Base-by-base conservation (phyloP, 768 basidiomycete genomes). In the Kwoniella newhampshirensis region DNA sequence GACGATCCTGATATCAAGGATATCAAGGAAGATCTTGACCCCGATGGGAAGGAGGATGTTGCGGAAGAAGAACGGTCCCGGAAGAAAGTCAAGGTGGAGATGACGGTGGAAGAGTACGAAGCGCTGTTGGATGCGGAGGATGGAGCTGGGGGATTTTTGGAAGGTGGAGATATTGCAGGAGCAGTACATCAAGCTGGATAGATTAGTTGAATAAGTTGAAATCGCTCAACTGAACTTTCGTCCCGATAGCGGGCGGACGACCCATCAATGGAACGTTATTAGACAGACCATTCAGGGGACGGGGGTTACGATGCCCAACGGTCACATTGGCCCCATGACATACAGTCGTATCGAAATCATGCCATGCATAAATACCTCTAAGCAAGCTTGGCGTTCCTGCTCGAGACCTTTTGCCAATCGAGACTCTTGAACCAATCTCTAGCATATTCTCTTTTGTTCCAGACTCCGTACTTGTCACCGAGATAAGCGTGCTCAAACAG, bases 401-500 rank as follows among this genome's bases (percentile, higher is more conserved):
- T 46, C 11, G 35, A 42, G 8, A 75, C 54, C 45, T 62, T 68
- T 9, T 51, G 52, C 75, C 75, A 76, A 45, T 74, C 68, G 32
- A 76, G 36, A 30, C 25, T 57, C 52, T 58, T 67, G 54, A 63
- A 72, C 75, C 75, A 76, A 62, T 76, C 69, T 49, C 52, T 56
- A 9, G 67, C 75, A 57, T 74, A 76, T 54, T 63, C 20, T 23
- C 55, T 63, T 53, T 57, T 72, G 18, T 58, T 68, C 70, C 71
- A 73, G 2, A 70, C 67, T 8, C 67, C 67, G 46, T 71, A 73
- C 56, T 71, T 69, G 8, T 56, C 50, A 12, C 64, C 64, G 12
- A 76, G 26, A 47, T 71, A 76, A 32, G 70, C 72, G 46, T 71
- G 71, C 48, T 76, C 75, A 48, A 60, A 68, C 63, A 76, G 35